Base-by-base conservation (phyloP, 306 rosid genomes). In the Morella rubra region DNA sequence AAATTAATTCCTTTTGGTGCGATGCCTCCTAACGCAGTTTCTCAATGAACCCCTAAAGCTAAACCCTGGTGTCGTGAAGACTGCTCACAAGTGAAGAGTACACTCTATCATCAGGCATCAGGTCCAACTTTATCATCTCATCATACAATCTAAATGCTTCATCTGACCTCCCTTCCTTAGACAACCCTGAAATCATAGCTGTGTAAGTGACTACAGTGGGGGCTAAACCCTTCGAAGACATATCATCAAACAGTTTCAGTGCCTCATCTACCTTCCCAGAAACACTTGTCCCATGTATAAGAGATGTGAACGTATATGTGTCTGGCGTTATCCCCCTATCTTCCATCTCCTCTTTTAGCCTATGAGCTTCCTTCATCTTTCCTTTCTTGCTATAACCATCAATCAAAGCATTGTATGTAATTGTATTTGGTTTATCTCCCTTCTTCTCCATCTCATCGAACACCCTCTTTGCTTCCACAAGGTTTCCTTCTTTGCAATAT, bases 401-500 rank as follows among this genome's bases (percentile, higher is more conserved):
- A 53, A 93, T 84, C 4, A 93, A 69, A 66, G 90, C 83, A 83
- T 93, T 93, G 80, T 85, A 91, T 0, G 97, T 82, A 77, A 91
- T 83, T 41, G 69, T 56, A 77, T 85, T 91, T 37, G 96, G 94
- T 77, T 64, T 69, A 70, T 76, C 78, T 41, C 91, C 91, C 83
- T 40, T 90, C 77, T 66, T 82, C 70, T 81, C 87, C 94, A 90
- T 90, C 65, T 90, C 89, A 72, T 79, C 62, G 41, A 91, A 74
- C 59, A 87, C 56, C 82, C 86, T 71, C 61, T 80, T 89, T 27
- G 96, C 97, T 79, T 90, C 94, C 32, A 55, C 89, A 67, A 93
- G 75, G 85, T 90, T 82, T 58, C 96, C 94, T 86, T 93, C 97
- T 85, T 93, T 89, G 86, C 98, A 87, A 81, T 81, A 85, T 77